A percentile compares a stretch with the other conserved stretches of the same genome.
Conservation (phyloP, 2,329 filamentous ascomycete species). For the Botrytis byssoidea region DNA sequence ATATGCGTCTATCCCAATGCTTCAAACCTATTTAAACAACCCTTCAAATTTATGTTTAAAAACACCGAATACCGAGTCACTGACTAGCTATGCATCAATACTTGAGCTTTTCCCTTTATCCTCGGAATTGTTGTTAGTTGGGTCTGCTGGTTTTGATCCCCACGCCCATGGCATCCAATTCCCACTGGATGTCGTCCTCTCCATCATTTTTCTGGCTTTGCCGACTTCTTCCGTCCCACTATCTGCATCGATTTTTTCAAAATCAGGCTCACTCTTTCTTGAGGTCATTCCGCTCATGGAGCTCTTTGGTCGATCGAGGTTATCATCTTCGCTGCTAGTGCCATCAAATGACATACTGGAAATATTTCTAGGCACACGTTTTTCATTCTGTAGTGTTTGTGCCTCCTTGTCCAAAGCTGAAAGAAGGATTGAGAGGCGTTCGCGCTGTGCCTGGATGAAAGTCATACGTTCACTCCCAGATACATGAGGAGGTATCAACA, state of each 20-base stretch:
- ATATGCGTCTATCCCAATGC: slow-evolving; percentile 12
- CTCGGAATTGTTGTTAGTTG: slow-evolving; percentile 22
- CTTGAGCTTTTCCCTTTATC: slow-evolving; percentile 29
- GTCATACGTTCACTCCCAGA: slow-evolving; percentile 65
- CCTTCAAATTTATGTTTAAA: slow-evolving; percentile 5
- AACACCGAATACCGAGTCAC: background rate
- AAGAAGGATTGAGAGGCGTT: slow-evolving; percentile 71
- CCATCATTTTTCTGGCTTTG: slow-evolving; percentile 32
- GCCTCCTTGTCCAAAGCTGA: slow-evolving; percentile 79
- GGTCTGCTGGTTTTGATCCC: slow-evolving; percentile 31
- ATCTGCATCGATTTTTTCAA: slow-evolving; percentile 83
- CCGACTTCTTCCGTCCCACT: slow-evolving; percentile 57
- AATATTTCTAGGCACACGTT: slow-evolving; percentile 30
- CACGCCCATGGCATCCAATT: slow-evolving; percentile 53
- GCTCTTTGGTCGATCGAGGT: slow-evolving; percentile 33
- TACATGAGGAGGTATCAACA: slow-evolving; percentile 69
- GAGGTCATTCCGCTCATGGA: slow-evolving; percentile 62
- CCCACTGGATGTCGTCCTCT: slow-evolving; percentile 40
- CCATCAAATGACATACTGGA: slow-evolving; percentile 35
- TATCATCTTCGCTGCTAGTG: slow-evolving; percentile 36
- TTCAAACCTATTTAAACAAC: background rate
- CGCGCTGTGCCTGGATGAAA: slow-evolving; percentile 77
- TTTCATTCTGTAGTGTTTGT: slow-evolving; percentile 51
- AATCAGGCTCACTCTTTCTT: slow-evolving; percentile 82
- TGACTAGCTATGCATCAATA: slow-evolving; percentile 24